A percentile compares a stretch with the other conserved stretches of the same genome.
phyloP scores from a whole-genome alignment of 2,329 filamentous ascomycete species.

The Ophiosphaerella korrae region DNA sequence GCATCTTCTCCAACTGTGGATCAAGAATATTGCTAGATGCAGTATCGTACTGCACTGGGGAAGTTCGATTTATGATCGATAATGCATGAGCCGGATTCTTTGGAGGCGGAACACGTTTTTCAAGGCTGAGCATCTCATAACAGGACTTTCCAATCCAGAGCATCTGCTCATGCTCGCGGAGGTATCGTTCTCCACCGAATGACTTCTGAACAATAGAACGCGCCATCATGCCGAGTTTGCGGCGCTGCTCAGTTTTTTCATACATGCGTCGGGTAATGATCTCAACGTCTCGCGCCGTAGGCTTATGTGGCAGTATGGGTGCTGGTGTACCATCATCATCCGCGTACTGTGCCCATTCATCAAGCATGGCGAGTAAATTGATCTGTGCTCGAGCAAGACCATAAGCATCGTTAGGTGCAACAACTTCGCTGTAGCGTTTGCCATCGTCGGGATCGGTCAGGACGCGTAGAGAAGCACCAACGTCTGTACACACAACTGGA shows the following conservation, averaged over 20 bases:
- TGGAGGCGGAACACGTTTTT: slow-evolving; percentile 32
- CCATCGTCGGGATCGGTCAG: slow-evolving; percentile 58
- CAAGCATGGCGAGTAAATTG: slow-evolving; percentile 65
- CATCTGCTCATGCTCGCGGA: slow-evolving; percentile 65
- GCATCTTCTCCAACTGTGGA: slow-evolving; percentile 45
- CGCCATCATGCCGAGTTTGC: slow-evolving; percentile 63
- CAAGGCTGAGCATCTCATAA: slow-evolving; percentile 42
- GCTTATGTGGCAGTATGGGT: slow-evolving; percentile 55
- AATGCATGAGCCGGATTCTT: slow-evolving; percentile 36
- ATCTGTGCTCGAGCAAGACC: slow-evolving; percentile 67
- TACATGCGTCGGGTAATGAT: slow-evolving; percentile 64
- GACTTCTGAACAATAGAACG: slow-evolving; percentile 64
- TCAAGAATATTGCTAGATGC: slow-evolving; percentile 31
- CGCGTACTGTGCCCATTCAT: slow-evolving; percentile 65
- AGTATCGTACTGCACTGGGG: slow-evolving; percentile 20
- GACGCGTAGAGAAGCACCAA: slow-evolving; percentile 61
- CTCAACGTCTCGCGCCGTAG: slow-evolving; percentile 57
- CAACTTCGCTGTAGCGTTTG: slow-evolving; percentile 63
- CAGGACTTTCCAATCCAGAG: slow-evolving; percentile 46
- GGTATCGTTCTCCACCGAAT: slow-evolving; percentile 64
- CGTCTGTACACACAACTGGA: slow-evolving; percentile 62
- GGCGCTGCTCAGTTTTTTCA: slow-evolving; percentile 61
- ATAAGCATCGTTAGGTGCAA: slow-evolving; percentile 67
- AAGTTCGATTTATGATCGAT: slow-evolving; percentile 18
- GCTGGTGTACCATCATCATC: slow-evolving; percentile 53